phyloP scores from a whole-genome alignment of 768 basidiomycete genomes.

The Lentinula sp. region DNA sequence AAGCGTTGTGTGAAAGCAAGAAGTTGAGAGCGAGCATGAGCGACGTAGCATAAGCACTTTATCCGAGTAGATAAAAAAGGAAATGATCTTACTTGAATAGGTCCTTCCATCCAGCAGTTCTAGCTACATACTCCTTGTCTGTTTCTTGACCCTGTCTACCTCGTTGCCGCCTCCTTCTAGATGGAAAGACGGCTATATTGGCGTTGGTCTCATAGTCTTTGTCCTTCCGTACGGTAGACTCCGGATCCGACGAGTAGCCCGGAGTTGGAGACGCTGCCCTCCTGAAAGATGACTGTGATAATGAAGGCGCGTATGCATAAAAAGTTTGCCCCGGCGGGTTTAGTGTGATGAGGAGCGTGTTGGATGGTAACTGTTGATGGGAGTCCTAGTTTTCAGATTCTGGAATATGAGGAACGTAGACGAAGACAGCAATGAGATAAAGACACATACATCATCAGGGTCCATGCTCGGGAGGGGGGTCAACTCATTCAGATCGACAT shows the following conservation, averaged over 20 bases:
- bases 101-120: slow-evolving; percentile 61
- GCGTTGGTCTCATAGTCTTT: slow-evolving; percentile 20
- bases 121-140: slow-evolving; percentile 16
- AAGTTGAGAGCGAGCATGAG: slow-evolving; percentile 6
- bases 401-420: not conserved
- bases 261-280: slow-evolving; percentile 37
- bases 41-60: slow-evolving; percentile 2
- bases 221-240: slow-evolving; percentile 41
- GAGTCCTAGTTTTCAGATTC: not conserved
- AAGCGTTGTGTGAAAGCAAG: not conserved
- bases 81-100: slow-evolving; percentile 53
- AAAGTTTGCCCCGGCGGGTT: slow-evolving; percentile 55
- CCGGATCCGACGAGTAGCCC: slow-evolving; percentile 72
- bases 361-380: slow-evolving; percentile 49
- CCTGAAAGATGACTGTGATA: slow-evolving; percentile 15
- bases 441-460: slow-evolving; percentile 17
- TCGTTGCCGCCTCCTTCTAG: slow-evolving; percentile 27
- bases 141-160: slow-evolving; percentile 11
- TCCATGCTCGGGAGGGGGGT: slow-evolving; percentile 59
- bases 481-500: slow-evolving; percentile 52
- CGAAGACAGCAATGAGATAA: not conserved
- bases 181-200: slow-evolving; percentile 14
- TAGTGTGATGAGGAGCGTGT: slow-evolving; percentile 65
- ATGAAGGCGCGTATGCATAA: slow-evolving; percentile 36
- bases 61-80: not conserved